phyloP scores from a whole-genome alignment of 2,329 filamentous ascomycete genomes.

The Fusarium udum region DNA sequence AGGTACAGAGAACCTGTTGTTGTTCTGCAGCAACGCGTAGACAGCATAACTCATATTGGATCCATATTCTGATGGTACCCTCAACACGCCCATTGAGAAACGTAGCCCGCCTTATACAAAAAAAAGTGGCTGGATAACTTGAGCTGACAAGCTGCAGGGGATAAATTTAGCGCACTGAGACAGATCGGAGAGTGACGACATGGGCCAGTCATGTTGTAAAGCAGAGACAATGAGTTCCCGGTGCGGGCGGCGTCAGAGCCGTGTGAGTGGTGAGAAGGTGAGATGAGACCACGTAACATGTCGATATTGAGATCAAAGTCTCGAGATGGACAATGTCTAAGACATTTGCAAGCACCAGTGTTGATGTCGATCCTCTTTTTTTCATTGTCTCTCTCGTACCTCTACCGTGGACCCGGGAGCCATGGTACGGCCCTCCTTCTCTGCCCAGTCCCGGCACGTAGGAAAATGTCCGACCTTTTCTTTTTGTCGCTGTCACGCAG shows the following conservation, averaged over 20 bases:
- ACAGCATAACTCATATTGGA: neutral
- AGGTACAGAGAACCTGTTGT: neutral
- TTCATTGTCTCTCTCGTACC: slow-evolving; percentile 22
- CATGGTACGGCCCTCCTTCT: slow-evolving; percentile 7
- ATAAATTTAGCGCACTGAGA: slow-evolving; percentile 6
- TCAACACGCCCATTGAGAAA: slow-evolving; percentile 23
- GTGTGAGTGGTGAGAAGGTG: slow-evolving; percentile 5
- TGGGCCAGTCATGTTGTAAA: slow-evolving; percentile 15
- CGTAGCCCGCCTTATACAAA: slow-evolving; percentile 9
- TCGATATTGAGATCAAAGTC: neutral
- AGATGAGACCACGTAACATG: neutral
- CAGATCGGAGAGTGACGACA: slow-evolving; percentile 28
- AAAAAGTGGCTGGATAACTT: slow-evolving; percentile 25
- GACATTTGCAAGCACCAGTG: slow-evolving; percentile 18
- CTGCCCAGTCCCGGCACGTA: slow-evolving; percentile 6
- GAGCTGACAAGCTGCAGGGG: slow-evolving; percentile 33
- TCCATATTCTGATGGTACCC: slow-evolving; percentile 6
- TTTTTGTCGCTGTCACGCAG: slow-evolving; percentile 7
- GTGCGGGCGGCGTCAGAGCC: slow-evolving; percentile 16
- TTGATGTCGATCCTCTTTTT: slow-evolving; percentile 13
- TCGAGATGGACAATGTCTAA: neutral
- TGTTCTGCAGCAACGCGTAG: neutral
- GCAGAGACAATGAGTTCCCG: slow-evolving; percentile 10
- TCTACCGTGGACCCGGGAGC: slow-evolving; percentile 26
- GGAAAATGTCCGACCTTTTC: slow-evolving; percentile 32